Evolutionary conservation across 2,329 filamentous ascomycete genomes (phyloP), one percentile per base, ranked within the genome.

Genomic region (Aureobasidium sp.): DNA sequence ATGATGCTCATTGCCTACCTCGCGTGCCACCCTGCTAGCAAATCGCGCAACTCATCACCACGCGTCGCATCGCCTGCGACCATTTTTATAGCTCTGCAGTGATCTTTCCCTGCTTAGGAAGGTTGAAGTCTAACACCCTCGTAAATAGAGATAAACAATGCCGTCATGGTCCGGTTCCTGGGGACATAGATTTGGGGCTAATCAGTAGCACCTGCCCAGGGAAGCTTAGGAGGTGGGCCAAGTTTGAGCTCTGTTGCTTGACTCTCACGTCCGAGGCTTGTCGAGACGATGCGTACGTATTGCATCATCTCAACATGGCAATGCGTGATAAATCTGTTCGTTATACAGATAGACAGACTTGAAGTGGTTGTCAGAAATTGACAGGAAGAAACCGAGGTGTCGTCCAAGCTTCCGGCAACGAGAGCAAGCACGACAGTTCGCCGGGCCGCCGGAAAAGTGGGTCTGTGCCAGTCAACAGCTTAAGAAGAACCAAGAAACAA

Each of bases 71-170:
- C 27, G 45, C 18, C 45, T 50, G 45, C 31, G 15, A 51, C 42
- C 23, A 38, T 29, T 53, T n/a, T 3, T 25, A 58, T 58, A 45
- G 36, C 51, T 58, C 27, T 36, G 45, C 31, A 50, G 10, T 53
- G 59, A 62, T 62, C 47, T 38, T 62, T 43, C 11, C 59, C 59
- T 43, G 33, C 27, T 62, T 62, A 62, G 59, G 59, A 47, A 62
- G 59, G 59, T 43, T 62, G 55, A 48, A 62, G 59, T 51, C 33
- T 50, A 40, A 40, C 29, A 38, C 31, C 40, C 47, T 53, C 59
- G 47, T 51, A 48, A 40, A 61, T 18, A 51, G 4, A 61, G 58
- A 61, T 53, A 51, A 53, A 62, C 45, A 16, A 62, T 62, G 36
- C 47, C 47, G 47, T 62, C 59, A 51, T 53, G 36, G 47, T 43